Percentiles rank a stretch among this genome's conserved stretches.
These are phyloP conservation scores for Talaromyces stipitatus DNA, from an alignment of 495 filamentous ascomycete species.

Conservation along the genomic window DNA sequence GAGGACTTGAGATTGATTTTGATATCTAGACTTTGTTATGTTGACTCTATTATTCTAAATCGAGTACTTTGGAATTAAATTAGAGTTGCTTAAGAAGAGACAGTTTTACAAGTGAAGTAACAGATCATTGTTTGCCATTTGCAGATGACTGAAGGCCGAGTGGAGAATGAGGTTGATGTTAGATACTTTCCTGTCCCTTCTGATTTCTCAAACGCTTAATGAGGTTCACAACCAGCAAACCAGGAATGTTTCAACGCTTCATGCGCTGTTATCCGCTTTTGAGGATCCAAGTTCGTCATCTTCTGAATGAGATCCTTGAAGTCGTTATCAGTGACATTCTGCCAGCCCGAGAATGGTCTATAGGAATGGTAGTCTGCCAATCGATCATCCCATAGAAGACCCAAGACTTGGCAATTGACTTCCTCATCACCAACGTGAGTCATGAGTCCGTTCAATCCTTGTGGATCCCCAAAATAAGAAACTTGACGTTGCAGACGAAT, in stretches of 20 bases:
- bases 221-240: background rate
- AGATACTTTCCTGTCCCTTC: background rate
- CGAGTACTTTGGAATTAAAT: too few relatives aligned
- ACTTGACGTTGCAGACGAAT: conserved; percentile 30
- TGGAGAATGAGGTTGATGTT: background rate
- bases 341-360: conserved; percentile 14
- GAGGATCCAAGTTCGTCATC: conserved; percentile 8
- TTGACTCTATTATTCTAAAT: too few relatives aligned
- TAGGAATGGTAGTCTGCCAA: conserved; percentile 19
- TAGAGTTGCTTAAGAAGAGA: too few relatives aligned
- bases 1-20: too few relatives aligned
- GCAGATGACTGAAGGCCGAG: background rate
- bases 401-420: conserved; percentile 6
- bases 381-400: conserved; percentile 12
- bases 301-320: conserved; percentile 21
- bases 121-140: background rate
- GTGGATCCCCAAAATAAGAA: conserved; percentile 33
- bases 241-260: background rate
- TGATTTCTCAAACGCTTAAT: background rate
- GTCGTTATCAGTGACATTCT: conserved; percentile 8
- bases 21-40: too few relatives aligned
- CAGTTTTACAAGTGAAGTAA: too few relatives aligned
- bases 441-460: conserved; percentile 19
- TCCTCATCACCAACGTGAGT: conserved; percentile 13
- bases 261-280: background rate